Percentiles rank a stretch among this genome's conserved stretches.
phyloP scores from a whole-genome alignment of 2,329 filamentous ascomycete species.

The Chalara sp. region DNA sequence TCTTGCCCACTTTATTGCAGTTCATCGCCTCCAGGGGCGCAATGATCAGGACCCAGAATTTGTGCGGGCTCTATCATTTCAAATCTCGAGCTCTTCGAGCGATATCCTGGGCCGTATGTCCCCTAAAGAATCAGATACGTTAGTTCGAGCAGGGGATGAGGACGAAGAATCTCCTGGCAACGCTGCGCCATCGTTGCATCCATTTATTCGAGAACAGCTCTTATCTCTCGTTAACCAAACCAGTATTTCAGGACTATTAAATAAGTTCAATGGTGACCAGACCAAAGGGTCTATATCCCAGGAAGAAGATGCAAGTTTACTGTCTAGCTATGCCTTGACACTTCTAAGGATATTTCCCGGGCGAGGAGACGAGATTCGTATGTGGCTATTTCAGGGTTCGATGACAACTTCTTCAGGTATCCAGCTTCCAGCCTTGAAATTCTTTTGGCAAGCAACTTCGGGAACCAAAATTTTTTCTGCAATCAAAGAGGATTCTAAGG shows the following conservation, averaged over 20 bases:
- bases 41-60: slow-evolving; percentile 33
- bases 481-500: slow-evolving; percentile 49
- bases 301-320: slow-evolving; percentile 54
- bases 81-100: slow-evolving; percentile 43
- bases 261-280: slow-evolving; percentile 25
- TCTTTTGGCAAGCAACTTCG: slow-evolving; percentile 70
- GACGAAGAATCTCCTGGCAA: slow-evolving; percentile 17
- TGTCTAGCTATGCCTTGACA: slow-evolving; percentile 82
- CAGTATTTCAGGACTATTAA: slow-evolving; percentile 52
- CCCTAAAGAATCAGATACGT: slow-evolving; percentile 36
- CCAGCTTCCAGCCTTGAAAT: slow-evolving; percentile 63
- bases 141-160: slow-evolving; percentile 17
- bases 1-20: slow-evolving; percentile 58
- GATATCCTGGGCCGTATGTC: slow-evolving; percentile 43
- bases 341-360: slow-evolving; percentile 79
- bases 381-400: slow-evolving; percentile 78
- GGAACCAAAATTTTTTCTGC: slow-evolving; percentile 49
- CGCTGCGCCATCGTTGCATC: slow-evolving; percentile 30
- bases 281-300: slow-evolving; percentile 17
- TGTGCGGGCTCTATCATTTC: slow-evolving; percentile 46
- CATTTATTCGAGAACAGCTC: slow-evolving; percentile 60
- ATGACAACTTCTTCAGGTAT: slow-evolving; percentile 23
- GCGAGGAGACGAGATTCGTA: slow-evolving; percentile 80
- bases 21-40: slow-evolving; percentile 37
- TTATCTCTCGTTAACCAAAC: slow-evolving; percentile 67